Evolutionary conservation across 805 yeast species (phyloP).

Genomic region (Candida krabiensis): DNA sequence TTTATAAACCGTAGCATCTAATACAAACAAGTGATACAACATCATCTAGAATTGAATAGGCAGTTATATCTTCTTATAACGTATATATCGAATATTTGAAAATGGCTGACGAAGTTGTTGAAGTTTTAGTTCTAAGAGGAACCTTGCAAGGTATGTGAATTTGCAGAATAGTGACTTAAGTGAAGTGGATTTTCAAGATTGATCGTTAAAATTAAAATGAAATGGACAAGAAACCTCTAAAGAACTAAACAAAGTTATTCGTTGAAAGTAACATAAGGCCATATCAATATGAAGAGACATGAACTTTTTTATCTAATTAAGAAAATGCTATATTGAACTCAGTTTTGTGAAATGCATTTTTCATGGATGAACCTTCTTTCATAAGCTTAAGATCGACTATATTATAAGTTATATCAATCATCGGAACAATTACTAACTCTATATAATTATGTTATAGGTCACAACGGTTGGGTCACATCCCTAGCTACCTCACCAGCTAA

Average conservation of each 20-base stretch:
- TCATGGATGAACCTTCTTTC: too few species aligned
- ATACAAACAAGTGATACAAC: too few species aligned
- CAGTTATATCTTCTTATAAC: constrained; percentile 7
- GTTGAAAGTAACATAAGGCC: too few species aligned
- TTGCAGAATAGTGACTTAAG: too few species aligned
- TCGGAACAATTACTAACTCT: constrained; percentile 9
- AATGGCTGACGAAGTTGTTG: constrained; percentile 71
- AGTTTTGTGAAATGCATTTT: too few species aligned
- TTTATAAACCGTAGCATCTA: constrained; percentile 13
- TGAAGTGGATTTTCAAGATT: neutral
- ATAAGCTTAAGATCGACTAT: too few species aligned
- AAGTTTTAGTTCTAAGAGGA: constrained; percentile 99
- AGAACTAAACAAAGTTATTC: too few species aligned
- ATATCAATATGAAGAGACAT: too few species aligned
- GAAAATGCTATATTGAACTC: too few species aligned
- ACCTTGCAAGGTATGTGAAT: constrained; percentile 80
- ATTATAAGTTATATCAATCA: too few species aligned
- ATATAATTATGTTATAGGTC: constrained; percentile 43
- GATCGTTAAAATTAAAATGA: neutral
- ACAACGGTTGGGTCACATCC: constrained; percentile 97
- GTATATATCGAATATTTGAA: constrained; percentile 17
- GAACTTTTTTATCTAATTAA: too few species aligned
- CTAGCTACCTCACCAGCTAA: constrained; percentile 96
- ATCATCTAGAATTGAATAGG: too few species aligned
- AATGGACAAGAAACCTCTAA: neutral